These are phyloP conservation scores for Cenchrus fungigraminus DNA, from an alignment of 176 grass and related monocot genomes.

Conservation along the genomic window DNA sequence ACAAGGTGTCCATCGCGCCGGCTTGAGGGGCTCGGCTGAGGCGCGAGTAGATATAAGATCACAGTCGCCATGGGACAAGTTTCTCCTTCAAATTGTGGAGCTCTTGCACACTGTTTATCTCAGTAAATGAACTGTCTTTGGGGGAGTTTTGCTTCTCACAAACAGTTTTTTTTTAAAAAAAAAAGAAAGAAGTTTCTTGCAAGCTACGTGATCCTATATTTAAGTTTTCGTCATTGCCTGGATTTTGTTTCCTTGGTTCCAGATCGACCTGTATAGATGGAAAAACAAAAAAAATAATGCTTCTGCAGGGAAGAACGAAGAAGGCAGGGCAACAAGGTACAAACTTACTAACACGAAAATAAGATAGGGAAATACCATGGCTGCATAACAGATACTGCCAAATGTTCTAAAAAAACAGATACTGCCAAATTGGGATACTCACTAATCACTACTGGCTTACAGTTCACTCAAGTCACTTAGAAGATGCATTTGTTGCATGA, in stretches of 20 bases:
- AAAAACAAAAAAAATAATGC: background rate
- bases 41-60: background rate
- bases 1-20: slow-evolving; percentile 95
- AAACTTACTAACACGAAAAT: background rate
- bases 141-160: background rate
- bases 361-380: background rate
- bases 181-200: background rate
- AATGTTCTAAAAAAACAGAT: background rate
- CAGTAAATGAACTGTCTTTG: background rate
- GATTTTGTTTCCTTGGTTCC: background rate
- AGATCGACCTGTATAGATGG: background rate
- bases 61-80: background rate
- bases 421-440: background rate
- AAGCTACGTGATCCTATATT: background rate
- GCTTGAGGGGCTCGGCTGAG: slow-evolving; percentile 35
- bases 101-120: background rate
- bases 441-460: too few species aligned
- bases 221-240: background rate
- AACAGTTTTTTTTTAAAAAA: background rate
- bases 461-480: background rate
- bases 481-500: background rate
- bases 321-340: background rate
- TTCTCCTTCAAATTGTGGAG: background rate
- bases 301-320: background rate
- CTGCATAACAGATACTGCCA: background rate